Base-by-base conservation (phyloP, 2,329 filamentous ascomycete genomes). In the Botryosphaeria dothidea region DNA sequence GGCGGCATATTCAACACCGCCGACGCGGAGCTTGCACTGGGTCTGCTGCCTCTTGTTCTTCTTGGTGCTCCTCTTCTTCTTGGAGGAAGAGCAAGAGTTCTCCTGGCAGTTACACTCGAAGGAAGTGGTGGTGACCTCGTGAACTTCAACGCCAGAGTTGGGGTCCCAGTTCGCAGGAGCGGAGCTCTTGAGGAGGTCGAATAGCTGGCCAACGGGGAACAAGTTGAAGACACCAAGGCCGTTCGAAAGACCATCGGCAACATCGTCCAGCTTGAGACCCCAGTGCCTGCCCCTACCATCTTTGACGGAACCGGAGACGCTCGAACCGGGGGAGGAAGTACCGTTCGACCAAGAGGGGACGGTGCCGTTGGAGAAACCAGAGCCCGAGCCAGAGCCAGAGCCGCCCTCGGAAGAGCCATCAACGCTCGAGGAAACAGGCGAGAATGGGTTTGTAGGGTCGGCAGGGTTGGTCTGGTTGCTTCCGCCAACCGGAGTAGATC, bases 41-140 rank as follows among this genome's bases (percentile, higher is more conserved):
- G 49, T 25, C n/a, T 60, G 19, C 38, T 60, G 56, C n/a, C 62
- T 29, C 62, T 64, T 64, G 38, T 27, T 27, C 27, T 64, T 64
- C 48, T 45, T 60, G 23, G 15, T 9, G 41, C 25, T 23, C 25
- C 41, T 29, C 27, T 34, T 34, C 25, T 41, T 31, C 38, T 46
- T 43, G 21, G 36, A 25, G 6, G 21, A 15, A 17, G 60, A 52
- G 60, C 60, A 62, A 13, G 36, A n/a, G 31, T 23, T n/a, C 17
- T 34, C 19, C 25, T 25, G 4, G 36, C 48, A 62, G 60, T 51
- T 19, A 31, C 48, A 62, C 15, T 41, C 46, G 36, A 31, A 52
- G n/a, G 29, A 17, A 4, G 60, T 46, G 19, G 60, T 60, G 25
- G 27, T 60, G 17, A 60, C 9, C n/a, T 60, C 38, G 41, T 60